phyloP scores from a whole-genome alignment of 192 early-diverging fungal species.

The Coemansia sp. region DNA sequence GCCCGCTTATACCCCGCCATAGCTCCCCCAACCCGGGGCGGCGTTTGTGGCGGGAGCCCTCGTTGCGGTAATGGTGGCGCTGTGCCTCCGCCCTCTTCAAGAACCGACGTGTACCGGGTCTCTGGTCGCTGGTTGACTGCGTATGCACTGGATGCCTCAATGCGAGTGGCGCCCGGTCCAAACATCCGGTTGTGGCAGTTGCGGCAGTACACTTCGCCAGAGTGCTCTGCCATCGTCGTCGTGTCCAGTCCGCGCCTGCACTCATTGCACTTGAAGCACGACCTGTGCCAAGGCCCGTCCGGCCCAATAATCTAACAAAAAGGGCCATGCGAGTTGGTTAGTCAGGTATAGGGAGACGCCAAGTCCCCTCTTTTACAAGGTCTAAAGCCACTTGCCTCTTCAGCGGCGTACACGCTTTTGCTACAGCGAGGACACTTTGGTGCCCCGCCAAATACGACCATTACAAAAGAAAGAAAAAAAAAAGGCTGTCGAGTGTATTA shows the following conservation, averaged over 20 bases:
- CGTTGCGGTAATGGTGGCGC: constrained; percentile 18
- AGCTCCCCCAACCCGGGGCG: constrained; percentile 3
- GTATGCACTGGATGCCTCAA: not conserved
- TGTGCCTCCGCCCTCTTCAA: not conserved
- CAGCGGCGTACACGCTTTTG: constrained; percentile 52
- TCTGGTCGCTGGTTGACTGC: constrained; percentile 15
- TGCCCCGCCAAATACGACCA: constrained; percentile 35
- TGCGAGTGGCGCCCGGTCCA: constrained; percentile 13
- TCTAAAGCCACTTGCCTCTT: constrained; percentile 32
- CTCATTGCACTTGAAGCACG: constrained; percentile 44
- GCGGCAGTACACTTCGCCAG: constrained; percentile 49
- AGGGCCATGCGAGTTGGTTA: not conserved
- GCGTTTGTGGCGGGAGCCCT: constrained; percentile 10
- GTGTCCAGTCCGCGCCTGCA: constrained; percentile 35
- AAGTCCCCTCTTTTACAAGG: not conserved
- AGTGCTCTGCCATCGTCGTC: constrained; percentile 41
- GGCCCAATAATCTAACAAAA: constrained; percentile 43
- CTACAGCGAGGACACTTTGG: constrained; percentile 54
- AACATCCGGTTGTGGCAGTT: constrained; percentile 31
- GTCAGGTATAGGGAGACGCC: not conserved
- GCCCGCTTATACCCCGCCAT: constrained; percentile 11
- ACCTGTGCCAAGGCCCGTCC: constrained; percentile 48
- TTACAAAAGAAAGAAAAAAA: not conserved
- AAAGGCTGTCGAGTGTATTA: not conserved
- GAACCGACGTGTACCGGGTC: not conserved